A percentile compares a stretch with the other conserved stretches of the same genome.
Conservation (phyloP, 305 asterid genomes). For the Fraxinus floribunda region DNA sequence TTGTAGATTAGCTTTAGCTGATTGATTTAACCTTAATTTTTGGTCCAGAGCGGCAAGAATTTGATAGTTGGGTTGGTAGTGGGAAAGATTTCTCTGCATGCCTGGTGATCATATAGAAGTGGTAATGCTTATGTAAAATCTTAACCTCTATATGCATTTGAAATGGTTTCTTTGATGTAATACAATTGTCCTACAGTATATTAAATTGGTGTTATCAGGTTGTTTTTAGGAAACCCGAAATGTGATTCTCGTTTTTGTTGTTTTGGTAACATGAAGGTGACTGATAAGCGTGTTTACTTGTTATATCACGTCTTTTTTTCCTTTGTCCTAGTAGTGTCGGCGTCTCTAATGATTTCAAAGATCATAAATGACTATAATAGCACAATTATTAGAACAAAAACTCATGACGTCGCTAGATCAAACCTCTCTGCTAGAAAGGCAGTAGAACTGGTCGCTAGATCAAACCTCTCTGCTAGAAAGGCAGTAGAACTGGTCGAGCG, state of each 20-base stretch:
- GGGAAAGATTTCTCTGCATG: not conserved
- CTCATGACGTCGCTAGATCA: not conserved
- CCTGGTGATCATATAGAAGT: constrained; percentile 13
- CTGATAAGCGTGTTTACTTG: not conserved
- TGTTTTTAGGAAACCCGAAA: not conserved
- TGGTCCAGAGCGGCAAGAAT: constrained; percentile 20
- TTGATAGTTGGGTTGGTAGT: constrained; percentile 12
- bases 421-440: too few relatives aligned
- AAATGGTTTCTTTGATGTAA: not conserved
- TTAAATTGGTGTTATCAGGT: not conserved
- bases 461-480: too few relatives aligned
- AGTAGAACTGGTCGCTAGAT: not conserved
- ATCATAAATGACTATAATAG: not conserved
- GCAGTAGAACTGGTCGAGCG: not conserved
- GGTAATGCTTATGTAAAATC: constrained; percentile 20
- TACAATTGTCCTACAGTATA: not conserved
- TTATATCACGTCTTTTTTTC: not conserved
- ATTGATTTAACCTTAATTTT: constrained; percentile 11
- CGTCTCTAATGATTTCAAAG: not conserved
- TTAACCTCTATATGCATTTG: not conserved
- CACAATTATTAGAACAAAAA: not conserved
- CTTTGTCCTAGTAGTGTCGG: not conserved
- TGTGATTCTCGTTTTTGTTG: not conserved
- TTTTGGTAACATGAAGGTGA: not conserved
- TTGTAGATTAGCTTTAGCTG: constrained; percentile 34